phyloP scores from a whole-genome alignment of 306 rosid genomes.

The Acacia crassicarpa region DNA sequence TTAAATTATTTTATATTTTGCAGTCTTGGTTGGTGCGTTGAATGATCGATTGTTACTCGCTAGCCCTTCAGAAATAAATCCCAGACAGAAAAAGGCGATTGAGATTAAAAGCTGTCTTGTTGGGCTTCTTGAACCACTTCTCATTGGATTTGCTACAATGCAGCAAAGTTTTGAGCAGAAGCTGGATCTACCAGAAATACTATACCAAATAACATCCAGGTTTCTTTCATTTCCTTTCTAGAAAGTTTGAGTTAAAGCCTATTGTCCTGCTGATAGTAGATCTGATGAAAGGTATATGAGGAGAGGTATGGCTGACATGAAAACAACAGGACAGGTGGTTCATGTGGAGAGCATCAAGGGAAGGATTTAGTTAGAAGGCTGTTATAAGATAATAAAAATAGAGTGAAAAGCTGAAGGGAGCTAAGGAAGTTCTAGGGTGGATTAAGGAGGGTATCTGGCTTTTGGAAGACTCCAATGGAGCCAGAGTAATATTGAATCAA shows the following conservation, averaged over 20 bases:
- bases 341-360: background rate
- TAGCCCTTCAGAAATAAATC: slow-evolving; percentile 81
- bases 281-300: background rate
- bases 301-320: background rate
- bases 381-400: background rate
- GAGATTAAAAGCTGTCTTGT: slow-evolving; percentile 96
- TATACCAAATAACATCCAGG: slow-evolving; percentile 98
- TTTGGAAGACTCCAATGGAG: background rate
- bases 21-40: slow-evolving; percentile 89
- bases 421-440: slow-evolving; percentile 1
- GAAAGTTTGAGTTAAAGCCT: slow-evolving; percentile 18
- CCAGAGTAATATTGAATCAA: background rate
- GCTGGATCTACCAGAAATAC: slow-evolving; percentile 91
- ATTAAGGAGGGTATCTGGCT: background rate
- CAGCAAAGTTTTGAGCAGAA: slow-evolving; percentile 93
- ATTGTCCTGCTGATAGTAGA: slow-evolving; percentile 15
- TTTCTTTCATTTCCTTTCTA: slow-evolving; percentile 35
- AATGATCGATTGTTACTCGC: slow-evolving; percentile 91
- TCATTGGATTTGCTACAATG: slow-evolving; percentile 96
- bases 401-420: background rate
- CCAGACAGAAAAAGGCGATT: slow-evolving; percentile 78
- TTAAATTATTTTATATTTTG: slow-evolving; percentile 35
- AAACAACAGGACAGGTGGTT: background rate
- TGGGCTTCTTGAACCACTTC: slow-evolving; percentile 99
- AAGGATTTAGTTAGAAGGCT: background rate